Evolutionary conservation across 2,329 filamentous ascomycete species (phyloP), one percentile per base, ranked within the genome.

Genomic region (Neofusicoccum cordaticola): DNA sequence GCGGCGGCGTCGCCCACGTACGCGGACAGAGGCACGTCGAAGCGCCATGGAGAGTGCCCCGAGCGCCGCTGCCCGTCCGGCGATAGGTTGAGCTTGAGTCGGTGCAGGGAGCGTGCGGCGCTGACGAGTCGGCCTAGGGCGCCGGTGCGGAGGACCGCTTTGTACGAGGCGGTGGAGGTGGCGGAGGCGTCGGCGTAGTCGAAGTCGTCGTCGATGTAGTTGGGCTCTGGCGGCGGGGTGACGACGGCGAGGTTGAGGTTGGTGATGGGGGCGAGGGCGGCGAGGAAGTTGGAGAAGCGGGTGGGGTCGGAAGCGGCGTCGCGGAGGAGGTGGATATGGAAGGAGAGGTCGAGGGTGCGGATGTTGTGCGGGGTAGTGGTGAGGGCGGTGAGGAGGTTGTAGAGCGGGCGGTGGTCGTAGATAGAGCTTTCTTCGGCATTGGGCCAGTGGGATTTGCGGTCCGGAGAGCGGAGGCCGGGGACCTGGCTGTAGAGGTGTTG

Each of bases 1-100:
- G 13, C 19, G 27, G 6, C 6, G 53, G 11, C 57, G 4, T 17
- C 27, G 2, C 41, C 56, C 8, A 60, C 4, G 27, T 45, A 60
- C 15, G n/a, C 11, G 8, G 41, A 3, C 0, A 60, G 42, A 3
- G 56, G 56, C 1, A 11, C 13, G 6, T n/a, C 13, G 39, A 31
- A 62, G 44, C 34, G 7, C 15, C 13, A 3, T n/a, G 27, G 8
- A 22, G 22, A 22, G 22, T 22, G 22, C 22, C 22, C 22, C 2
- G 22, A 12, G 34, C 58, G 58, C 3, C 58, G 58, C 1, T 12
- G 44, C 3, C 58, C 58, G 44, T n/a, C 19, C 2, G 17, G 22
- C 13, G 42, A 22, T 17, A 61, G 44, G 58, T 13, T 51, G 27
- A 62, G 58, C n/a, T 62, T 62, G 44, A 62, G n/a, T 27, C 58